Evolutionary conservation across 768 basidiomycete species (phyloP), one percentile per base, ranked within the genome.

Genomic region (Lactarius quietus): DNA sequence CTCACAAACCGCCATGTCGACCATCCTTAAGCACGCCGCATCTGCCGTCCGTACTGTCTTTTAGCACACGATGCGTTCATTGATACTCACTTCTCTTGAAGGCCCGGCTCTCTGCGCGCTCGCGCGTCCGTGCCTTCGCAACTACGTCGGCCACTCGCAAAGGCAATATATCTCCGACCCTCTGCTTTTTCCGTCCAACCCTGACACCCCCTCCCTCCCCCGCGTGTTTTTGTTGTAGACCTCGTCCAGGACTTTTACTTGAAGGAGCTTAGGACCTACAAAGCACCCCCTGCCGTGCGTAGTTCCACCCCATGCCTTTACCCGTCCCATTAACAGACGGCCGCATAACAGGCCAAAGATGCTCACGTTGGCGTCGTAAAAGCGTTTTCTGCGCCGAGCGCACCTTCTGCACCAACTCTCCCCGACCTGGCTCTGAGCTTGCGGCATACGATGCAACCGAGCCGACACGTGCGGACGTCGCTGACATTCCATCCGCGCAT

Each of bases 361-460:
- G 94, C 94, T 60, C 92, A 94, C 75, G 86, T 93, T 71, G 92
- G 92, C 62, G 80, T 76, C 63, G 95, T 98, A 66, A 97, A 96
- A 79, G 74, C 84, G 59, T 96, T 89, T 83, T 75, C 86, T 36
- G 76, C 86, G 29, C 96, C 96, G 1, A 76, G 87, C 18, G 73
- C 85, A 29, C 97, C 96, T 59, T 81, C 86, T 64, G 76, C 86
- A 2, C 95, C 96, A 14, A 75, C 82, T 17, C 81, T 97, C 56
- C 93, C 95, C 57, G 89, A 95, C 77, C 86, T 98, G 69, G 93
- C 96, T n/a, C 88, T 23, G 93, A 96, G 71, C 87, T 98, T 64
- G 74, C 87, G 2, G 87, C 89, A 39, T 99, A 97, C 76, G 95
- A 97, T 68, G 80, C 86, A 18, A 76, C 85, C 18, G 92, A 96